Conservation (phyloP, 2,329 filamentous ascomycete genomes). For the Fusarium sp. region DNA sequence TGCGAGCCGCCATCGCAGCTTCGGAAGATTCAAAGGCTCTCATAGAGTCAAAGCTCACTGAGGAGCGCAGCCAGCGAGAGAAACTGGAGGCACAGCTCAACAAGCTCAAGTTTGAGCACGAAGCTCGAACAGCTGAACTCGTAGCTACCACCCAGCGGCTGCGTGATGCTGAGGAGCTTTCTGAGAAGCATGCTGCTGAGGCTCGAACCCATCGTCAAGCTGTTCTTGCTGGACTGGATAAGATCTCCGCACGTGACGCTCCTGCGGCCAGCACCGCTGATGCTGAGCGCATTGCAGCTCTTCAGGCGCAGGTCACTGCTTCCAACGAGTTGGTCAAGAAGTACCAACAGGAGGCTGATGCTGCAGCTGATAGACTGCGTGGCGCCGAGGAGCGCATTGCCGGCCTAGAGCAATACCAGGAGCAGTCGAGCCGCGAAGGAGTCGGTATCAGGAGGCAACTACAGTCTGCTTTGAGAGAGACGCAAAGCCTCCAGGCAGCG, state of each 20-base stretch:
- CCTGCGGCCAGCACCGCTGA: conserved; percentile 61
- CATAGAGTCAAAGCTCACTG: conserved; percentile 83
- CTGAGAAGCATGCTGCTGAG: conserved; percentile 88
- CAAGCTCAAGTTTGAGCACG: conserved; percentile 84
- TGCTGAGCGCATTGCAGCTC: conserved; percentile 75
- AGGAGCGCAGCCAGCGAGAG: conserved; percentile 83
- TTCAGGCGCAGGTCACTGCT: conserved; percentile 83
- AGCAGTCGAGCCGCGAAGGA: conserved; percentile 94
- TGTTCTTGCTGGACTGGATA: conserved; percentile 84
- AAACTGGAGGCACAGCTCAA: conserved; percentile 80
- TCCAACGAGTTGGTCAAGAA: conserved; percentile 86
- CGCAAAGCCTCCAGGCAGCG: conserved; percentile 81
- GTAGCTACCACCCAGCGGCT: conserved; percentile 79
- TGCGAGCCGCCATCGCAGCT: conserved; percentile 82
- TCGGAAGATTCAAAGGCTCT: conserved; percentile 81
- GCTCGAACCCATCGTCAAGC: conserved; percentile 86
- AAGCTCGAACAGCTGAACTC: conserved; percentile 81
- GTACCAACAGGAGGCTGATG: conserved; percentile 89
- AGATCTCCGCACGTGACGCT: conserved; percentile 69
- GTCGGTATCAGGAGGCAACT: conserved; percentile 90
- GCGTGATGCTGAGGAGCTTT: conserved; percentile 87
- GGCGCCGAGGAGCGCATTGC: conserved; percentile 97
- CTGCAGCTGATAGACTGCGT: conserved; percentile 87
- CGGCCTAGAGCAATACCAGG: conserved; percentile 95
- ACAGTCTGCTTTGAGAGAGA: conserved; percentile 84